Percentiles rank a stretch among this genome's conserved stretches.
Conservation (phyloP, 2,329 filamentous ascomycete species). For the Verticillium nonalfalfae region DNA sequence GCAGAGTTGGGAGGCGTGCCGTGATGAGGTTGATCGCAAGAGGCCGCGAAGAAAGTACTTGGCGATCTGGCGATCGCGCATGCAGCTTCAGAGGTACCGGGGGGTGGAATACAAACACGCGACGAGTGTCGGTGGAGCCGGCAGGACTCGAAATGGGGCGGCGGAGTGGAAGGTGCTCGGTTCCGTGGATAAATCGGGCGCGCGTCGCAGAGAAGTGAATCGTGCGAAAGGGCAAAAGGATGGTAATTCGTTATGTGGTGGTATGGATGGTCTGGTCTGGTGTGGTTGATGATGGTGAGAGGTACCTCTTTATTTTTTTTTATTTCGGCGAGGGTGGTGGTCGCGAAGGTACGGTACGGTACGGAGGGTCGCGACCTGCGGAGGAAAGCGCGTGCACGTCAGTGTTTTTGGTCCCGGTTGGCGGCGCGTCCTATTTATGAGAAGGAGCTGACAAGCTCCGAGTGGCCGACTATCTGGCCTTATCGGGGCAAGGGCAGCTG, state of each 20-base stretch:
- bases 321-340: neutral
- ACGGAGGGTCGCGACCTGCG: constrained; percentile 25
- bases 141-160: neutral
- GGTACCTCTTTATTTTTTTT: constrained; percentile 1
- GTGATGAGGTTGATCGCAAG: neutral
- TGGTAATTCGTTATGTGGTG: neutral
- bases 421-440: constrained; percentile 42
- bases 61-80: constrained; percentile 3
- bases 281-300: neutral
- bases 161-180: neutral
- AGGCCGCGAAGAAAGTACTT: neutral
- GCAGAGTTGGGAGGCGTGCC: neutral
- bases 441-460: constrained; percentile 26
- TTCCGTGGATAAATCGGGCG: too few species aligned
- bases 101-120: neutral
- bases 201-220: constrained; percentile 2
- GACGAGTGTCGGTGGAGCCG: neutral
- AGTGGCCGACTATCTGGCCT: constrained; percentile 26
- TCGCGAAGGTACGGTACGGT: constrained; percentile 5
- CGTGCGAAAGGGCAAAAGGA: neutral
- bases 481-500: constrained; percentile 25
- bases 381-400: constrained; percentile 40
- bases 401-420: constrained; percentile 33
- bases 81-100: neutral
- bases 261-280: too few species aligned